A percentile compares a stretch with the other conserved stretches of the same genome.
Evolutionary conservation across 2,329 filamentous ascomycete species (phyloP).

Genomic region (Colletotrichum sp.): DNA sequence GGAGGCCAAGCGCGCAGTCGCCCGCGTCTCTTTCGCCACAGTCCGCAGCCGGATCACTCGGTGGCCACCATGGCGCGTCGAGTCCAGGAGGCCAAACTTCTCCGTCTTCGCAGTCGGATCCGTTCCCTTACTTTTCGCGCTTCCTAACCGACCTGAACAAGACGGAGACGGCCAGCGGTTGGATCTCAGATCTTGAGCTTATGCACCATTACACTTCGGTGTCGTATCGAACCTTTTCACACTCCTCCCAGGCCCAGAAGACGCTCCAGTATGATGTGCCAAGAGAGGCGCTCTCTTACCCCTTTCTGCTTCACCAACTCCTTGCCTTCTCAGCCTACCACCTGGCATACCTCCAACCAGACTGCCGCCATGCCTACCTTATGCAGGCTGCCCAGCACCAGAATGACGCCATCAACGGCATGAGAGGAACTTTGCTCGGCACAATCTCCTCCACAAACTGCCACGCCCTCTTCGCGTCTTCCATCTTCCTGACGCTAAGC

Average conservation of each 20-base stretch:
- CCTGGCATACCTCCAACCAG: constrained; percentile 31
- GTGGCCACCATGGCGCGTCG: neutral
- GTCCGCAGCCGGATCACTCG: constrained; percentile 7
- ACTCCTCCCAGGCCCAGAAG: constrained; percentile 28
- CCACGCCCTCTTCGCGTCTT: constrained; percentile 36
- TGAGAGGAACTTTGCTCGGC: constrained; percentile 29
- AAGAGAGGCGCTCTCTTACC: constrained; percentile 30
- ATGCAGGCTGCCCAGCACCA: constrained; percentile 38
- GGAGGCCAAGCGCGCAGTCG: constrained; percentile 15
- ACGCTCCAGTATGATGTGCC: constrained; percentile 29
- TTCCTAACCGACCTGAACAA: constrained; percentile 27
- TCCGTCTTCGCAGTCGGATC: constrained; percentile 6
- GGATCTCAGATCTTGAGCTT: constrained; percentile 40
- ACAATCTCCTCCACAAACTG: constrained; percentile 32
- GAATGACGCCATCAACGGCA: constrained; percentile 34
- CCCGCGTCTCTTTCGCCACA: constrained; percentile 9
- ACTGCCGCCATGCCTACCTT: constrained; percentile 27
- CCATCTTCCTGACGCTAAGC: constrained; percentile 36
- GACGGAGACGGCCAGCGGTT: constrained; percentile 26
- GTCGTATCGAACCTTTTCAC: constrained; percentile 29
- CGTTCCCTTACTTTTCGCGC: constrained; percentile 28
- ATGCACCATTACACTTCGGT: constrained; percentile 39
- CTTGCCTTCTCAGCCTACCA: constrained; percentile 36
- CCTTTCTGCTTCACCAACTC: constrained; percentile 35
- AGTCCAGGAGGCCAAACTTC: neutral